Evolutionary conservation across 768 basidiomycete species (phyloP).

Genomic region (Amylocystis lapponica): DNA sequence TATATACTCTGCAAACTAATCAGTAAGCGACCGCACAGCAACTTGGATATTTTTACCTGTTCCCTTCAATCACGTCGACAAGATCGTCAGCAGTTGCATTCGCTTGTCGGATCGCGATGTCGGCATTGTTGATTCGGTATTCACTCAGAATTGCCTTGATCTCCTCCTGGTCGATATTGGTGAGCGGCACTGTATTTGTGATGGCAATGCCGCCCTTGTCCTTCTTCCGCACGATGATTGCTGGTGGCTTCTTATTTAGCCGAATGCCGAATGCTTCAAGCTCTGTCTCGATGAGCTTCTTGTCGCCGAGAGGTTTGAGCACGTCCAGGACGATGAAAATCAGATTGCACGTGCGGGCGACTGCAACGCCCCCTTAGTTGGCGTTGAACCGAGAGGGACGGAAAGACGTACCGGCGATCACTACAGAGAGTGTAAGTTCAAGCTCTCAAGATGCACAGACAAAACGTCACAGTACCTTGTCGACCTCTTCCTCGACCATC

Average conservation of each 20-base stretch:
- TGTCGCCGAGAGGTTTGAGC: slow-evolving; percentile 95
- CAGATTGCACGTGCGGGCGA: slow-evolving; percentile 95
- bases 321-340: slow-evolving; percentile 99
- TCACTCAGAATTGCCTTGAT: slow-evolving; percentile 94
- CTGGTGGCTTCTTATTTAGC: slow-evolving; percentile 91
- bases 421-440: slow-evolving; percentile 26
- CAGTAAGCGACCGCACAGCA: neutral
- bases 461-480: slow-evolving; percentile 59
- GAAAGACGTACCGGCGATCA: slow-evolving; percentile 64
- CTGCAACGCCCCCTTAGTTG: slow-evolving; percentile 35
- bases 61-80: slow-evolving; percentile 96
- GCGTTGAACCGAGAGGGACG: neutral
- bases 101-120: slow-evolving; percentile 89
- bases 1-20: slow-evolving; percentile 62
- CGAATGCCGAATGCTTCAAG: slow-evolving; percentile 98
- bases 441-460: neutral
- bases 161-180: slow-evolving; percentile 92
- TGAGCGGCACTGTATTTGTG: slow-evolving; percentile 94
- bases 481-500: slow-evolving; percentile 95
- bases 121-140: slow-evolving; percentile 84
- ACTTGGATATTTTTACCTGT: slow-evolving; percentile 44
- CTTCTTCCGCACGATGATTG: slow-evolving; percentile 76
- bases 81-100: slow-evolving; percentile 92
- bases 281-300: slow-evolving; percentile 85
- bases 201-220: slow-evolving; percentile 93